phyloP scores from a whole-genome alignment of 768 basidiomycete genomes.

The Amanita thiersii region DNA sequence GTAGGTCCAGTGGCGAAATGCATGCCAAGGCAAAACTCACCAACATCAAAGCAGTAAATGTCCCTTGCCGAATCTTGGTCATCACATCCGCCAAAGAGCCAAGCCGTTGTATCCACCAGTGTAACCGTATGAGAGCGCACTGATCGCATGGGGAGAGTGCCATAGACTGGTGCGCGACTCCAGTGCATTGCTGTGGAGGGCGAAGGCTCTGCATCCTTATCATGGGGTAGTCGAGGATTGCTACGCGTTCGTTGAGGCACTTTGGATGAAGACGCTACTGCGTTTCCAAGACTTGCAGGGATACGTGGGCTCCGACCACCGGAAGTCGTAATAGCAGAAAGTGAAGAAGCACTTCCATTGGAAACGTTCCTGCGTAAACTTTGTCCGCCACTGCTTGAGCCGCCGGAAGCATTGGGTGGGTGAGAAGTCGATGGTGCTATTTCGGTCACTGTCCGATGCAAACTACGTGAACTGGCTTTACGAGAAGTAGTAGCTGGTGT shows the following conservation, averaged over 20 bases:
- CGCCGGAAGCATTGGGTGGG: constrained; percentile 5
- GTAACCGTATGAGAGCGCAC: constrained; percentile 83
- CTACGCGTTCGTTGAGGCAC: constrained; percentile 27
- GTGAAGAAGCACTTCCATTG: constrained; percentile 9
- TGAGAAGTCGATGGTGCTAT: constrained; percentile 1
- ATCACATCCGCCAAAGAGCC: constrained; percentile 89
- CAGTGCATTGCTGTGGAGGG: constrained; percentile 80
- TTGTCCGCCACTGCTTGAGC: background rate
- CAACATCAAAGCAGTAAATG: constrained; percentile 80
- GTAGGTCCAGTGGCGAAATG: background rate
- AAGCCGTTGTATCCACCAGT: constrained; percentile 73
- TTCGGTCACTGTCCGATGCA: constrained; percentile 6
- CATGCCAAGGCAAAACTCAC: constrained; percentile 25
- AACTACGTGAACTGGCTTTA: constrained; percentile 10
- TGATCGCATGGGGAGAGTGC: constrained; percentile 51
- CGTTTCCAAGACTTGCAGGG: background rate
- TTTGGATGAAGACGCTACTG: background rate
- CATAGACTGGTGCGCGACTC: constrained; percentile 78
- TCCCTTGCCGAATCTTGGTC: constrained; percentile 68
- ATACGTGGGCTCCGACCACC: constrained; percentile 4
- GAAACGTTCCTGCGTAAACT: constrained; percentile 8
- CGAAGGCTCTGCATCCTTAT: constrained; percentile 46
- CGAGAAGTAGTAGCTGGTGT: background rate
- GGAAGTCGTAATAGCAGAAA: constrained; percentile 6
- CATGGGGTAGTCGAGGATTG: constrained; percentile 55